Base-by-base conservation (phyloP, 2,329 filamentous ascomycete genomes). In the Cladophialophora yegresii region DNA sequence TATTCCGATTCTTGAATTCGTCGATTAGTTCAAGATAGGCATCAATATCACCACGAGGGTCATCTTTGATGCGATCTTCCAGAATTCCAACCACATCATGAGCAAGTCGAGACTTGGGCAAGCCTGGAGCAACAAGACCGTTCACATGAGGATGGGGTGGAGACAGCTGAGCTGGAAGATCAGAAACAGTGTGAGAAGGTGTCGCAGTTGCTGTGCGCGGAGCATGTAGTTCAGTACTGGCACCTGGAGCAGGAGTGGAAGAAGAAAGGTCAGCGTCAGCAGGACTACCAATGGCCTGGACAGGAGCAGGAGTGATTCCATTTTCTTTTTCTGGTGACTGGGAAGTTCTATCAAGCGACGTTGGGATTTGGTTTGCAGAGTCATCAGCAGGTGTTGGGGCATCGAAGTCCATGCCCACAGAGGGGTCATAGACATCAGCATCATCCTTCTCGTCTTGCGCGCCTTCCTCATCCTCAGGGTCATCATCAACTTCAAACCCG, bases 41-140 rank as follows among this genome's bases (percentile, higher is more conserved):
- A 75, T 95, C 90, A 77, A 95, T 86, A 72, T 97, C 93, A 73
- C 93, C 95, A 72, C 92, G 90, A 16, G 93, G 91, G 74, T 99
- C 95, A 73, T 97, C 91, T 75, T 89, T 89, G 76, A 98, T 89
- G 74, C 93, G 88, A 76, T 95, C 91, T 80, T 99, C 93, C 73
- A 98, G 83, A 64, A 93, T 85, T 63, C 89, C 87, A 71, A 93
- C 83, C 69, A 85, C 85, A 78, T 96, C 90, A 78, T 89, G 85
- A 62, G 89, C 86, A 68, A 89, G 79, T 67, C 87, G 84, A 70
- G 84, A 80, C 73, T 77, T 80, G 65, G 78, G 75, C 67, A 73
- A 74, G 65, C 73, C 61, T 67, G 68, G 63, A 66, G 61, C 61
- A 73, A 70, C 67, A 64, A 69, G 54, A 67, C 69, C 68, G 63